These are phyloP conservation scores for Lipomyces orientalis DNA, from an alignment of 805 yeast genomes.

Conservation along the genomic window DNA sequence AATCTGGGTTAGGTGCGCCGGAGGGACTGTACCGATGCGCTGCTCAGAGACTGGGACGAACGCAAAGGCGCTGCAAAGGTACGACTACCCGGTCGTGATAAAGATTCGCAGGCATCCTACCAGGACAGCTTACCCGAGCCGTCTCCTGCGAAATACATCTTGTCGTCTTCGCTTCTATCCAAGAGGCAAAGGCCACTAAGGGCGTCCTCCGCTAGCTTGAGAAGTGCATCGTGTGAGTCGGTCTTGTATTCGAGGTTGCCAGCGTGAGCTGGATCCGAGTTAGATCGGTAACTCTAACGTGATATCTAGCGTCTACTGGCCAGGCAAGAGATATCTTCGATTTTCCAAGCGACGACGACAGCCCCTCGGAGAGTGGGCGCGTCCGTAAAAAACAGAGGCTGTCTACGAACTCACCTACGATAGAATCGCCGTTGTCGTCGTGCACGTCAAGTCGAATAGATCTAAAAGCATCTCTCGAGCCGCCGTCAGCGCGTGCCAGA, in stretches of 20 bases:
- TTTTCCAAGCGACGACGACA: conserved; percentile 14
- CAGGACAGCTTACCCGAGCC: not conserved
- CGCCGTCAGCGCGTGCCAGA: not conserved
- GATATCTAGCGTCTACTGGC: not conserved
- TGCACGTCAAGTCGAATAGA: not conserved
- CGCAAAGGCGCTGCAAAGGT: not conserved
- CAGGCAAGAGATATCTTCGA: not conserved
- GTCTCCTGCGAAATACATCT: not conserved
- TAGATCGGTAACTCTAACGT: not conserved
- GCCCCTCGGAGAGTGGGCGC: not conserved
- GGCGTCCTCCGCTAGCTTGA: conserved; percentile 4
- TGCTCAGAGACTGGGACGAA: conserved; percentile 14
- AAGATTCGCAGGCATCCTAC: not conserved
- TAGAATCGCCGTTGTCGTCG: not conserved
- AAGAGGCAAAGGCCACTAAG: not conserved
- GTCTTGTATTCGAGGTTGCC: not conserved
- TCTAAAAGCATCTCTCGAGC: not conserved
- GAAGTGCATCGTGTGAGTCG: conserved; percentile 11
- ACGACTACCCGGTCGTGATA: not conserved
- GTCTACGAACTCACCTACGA: not conserved
- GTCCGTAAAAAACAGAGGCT: not conserved
- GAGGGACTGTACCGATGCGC: conserved; percentile 10
- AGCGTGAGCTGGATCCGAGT: not conserved
- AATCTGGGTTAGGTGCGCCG: conserved; percentile 11
- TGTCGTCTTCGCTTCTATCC: not conserved